A percentile compares a stretch with the other conserved stretches of the same genome.
These are phyloP conservation scores for Naegleria gruberi DNA, from an alignment of 208 protist species.

Conservation along the genomic window DNA sequence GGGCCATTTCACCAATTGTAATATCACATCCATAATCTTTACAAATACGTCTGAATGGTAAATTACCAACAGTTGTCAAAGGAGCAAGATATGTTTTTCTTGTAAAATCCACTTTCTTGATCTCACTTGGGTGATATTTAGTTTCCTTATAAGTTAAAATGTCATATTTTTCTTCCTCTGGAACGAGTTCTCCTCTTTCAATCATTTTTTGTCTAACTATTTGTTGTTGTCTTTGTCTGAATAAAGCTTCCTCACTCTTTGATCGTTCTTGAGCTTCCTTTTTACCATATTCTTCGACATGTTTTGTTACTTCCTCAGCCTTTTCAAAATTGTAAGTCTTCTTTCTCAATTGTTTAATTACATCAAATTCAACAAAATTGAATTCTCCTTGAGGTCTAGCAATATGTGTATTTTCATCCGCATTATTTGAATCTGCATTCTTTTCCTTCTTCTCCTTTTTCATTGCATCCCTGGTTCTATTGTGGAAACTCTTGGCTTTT, in stretches of 20 bases:
- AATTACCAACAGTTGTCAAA: constrained; percentile 94
- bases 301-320: background rate
- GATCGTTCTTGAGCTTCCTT: background rate
- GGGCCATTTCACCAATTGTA: constrained; percentile 83
- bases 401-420: background rate
- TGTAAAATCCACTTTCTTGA: constrained; percentile 7
- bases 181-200: background rate
- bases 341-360: background rate
- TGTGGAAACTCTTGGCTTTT: background rate
- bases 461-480: background rate
- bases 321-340: constrained; percentile 1
- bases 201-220: background rate
- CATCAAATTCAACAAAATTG: background rate
- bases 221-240: background rate
- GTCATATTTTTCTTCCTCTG: background rate
- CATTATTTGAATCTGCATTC: background rate
- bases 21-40: constrained; percentile 79
- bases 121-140: constrained; percentile 4
- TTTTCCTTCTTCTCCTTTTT: background rate
- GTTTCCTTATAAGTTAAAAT: background rate
- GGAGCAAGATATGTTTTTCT: constrained; percentile 54
- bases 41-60: constrained; percentile 88
- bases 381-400: background rate
- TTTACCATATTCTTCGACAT: background rate
- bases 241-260: background rate